Base-by-base conservation (phyloP, 805 yeast genomes). In the Sungouiella thailandica region DNA sequence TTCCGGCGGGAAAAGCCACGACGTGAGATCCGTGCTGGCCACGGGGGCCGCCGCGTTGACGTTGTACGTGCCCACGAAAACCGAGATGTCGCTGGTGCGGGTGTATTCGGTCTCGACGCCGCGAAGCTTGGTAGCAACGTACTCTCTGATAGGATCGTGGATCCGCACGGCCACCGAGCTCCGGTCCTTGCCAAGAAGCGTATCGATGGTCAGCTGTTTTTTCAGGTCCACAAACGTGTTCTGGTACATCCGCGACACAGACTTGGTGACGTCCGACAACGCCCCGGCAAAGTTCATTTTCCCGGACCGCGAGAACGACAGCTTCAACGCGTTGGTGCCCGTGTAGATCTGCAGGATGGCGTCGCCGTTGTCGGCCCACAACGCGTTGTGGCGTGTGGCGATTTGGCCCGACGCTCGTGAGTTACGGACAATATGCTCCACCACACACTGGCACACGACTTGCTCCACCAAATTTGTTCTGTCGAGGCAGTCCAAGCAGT, bases 201-300 rank as follows among this genome's bases (percentile, higher is more conserved):
- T 68, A 55, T 90, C 98, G 41, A 89, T 89, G 2, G 88, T 83
- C n/a, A 78, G 75, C 54, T 93, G 99, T 41, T 88, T 84, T 27
- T 79, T 80, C 48, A 84, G 84, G 60, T 93, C 99, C 50, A 87
- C 89, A 60, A 93, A 93, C 43, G 94, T 90, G 61, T 93, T 93
- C 55, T 93, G 90, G 57, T 93, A 93, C 76, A 93, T 79, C 58
- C 99, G 72, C 26, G 95, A 81, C 7, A 93, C 96, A 0, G 96
- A 86, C 59, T 93, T 93, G 1, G 97, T 88, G 4, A 94, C 96
- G 61, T 93, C 99, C 0, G 96, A 83, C n/a, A 93, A 60, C 0
- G 97, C 96, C 23, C 97, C 97, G 0, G 97, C 97, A 35, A 93
- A 62, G 28, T 90, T 87, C 97, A 89, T 88, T 51, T 89, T 90